A percentile compares a stretch with the other conserved stretches of the same genome.
phyloP scores from a whole-genome alignment of 2,329 filamentous ascomycete genomes.

The Trichoderma atrobrunneum region DNA sequence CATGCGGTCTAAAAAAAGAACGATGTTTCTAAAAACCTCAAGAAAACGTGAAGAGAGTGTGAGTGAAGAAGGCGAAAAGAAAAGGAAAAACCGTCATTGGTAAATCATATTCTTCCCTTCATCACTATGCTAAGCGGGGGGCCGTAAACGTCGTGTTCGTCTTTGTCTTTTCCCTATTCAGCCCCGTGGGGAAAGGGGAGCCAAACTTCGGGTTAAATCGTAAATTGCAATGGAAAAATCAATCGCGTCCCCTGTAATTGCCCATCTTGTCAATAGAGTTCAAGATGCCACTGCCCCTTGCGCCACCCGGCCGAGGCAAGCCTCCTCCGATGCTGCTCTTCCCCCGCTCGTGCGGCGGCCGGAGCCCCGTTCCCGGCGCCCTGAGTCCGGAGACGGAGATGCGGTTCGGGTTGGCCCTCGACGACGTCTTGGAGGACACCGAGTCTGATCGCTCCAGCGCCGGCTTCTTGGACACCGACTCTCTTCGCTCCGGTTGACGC shows the following conservation, averaged over 20 bases:
- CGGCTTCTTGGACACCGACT: not conserved
- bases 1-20: not conserved
- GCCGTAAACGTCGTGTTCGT: not conserved
- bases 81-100: not conserved
- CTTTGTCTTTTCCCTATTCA: not conserved
- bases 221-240: not conserved
- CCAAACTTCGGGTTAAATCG: constrained; percentile 20
- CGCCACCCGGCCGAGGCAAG: constrained; percentile 47
- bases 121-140: not conserved
- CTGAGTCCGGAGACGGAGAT: constrained; percentile 53
- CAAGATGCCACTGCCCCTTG: constrained; percentile 68
- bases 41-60: not conserved
- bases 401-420: constrained; percentile 43
- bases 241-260: constrained; percentile 46
- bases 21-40: not conserved
- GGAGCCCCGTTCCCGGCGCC: constrained; percentile 51
- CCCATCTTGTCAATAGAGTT: constrained; percentile 88
- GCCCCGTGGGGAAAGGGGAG: not conserved
- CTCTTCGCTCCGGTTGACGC: constrained; percentile 18
- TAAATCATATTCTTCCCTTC: not conserved
- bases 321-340: constrained; percentile 44
- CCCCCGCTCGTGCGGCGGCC: constrained; percentile 44
- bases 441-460: constrained; percentile 22
- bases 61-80: not conserved
- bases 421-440: constrained; percentile 36